Conservation (phyloP, 1,139 yeast genomes). For the Taphrina communis region DNA sequence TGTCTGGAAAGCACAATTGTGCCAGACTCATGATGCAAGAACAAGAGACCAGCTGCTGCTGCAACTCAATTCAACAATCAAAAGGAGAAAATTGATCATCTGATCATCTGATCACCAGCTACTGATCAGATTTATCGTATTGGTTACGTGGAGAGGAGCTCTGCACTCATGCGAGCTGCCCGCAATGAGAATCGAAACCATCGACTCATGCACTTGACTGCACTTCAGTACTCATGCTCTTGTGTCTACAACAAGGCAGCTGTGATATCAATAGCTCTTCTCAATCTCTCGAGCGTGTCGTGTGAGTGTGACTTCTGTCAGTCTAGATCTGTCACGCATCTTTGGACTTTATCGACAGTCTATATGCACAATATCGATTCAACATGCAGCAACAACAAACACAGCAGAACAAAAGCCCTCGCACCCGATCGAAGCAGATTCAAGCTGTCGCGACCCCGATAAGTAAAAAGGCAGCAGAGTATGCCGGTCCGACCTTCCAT, state of each 20-base stretch:
- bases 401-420: slow-evolving; percentile 26
- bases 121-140: neutral
- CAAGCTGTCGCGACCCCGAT: slow-evolving; percentile 35
- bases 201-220: too few relatives aligned
- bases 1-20: too few relatives aligned
- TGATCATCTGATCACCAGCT: neutral
- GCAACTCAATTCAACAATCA: too few relatives aligned
- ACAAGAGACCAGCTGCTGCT: too few relatives aligned
- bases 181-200: neutral
- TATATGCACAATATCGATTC: slow-evolving; percentile 16
- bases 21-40: too few relatives aligned
- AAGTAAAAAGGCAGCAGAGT: slow-evolving; percentile 25
- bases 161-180: too few relatives aligned
- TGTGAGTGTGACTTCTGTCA: neutral
- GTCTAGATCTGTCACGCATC: too few relatives aligned
- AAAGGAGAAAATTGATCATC: too few relatives aligned
- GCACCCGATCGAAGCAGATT: slow-evolving; percentile 14
- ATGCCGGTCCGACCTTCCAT: slow-evolving; percentile 38
- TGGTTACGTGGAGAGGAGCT: neutral
- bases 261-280: too few relatives aligned
- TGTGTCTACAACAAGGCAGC: too few relatives aligned
- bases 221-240: too few relatives aligned
- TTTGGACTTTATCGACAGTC: neutral
- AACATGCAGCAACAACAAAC: neutral
- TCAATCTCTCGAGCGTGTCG: neutral